Conservation (phyloP, 805 yeast species). For the Lipomyces anomalus region DNA sequence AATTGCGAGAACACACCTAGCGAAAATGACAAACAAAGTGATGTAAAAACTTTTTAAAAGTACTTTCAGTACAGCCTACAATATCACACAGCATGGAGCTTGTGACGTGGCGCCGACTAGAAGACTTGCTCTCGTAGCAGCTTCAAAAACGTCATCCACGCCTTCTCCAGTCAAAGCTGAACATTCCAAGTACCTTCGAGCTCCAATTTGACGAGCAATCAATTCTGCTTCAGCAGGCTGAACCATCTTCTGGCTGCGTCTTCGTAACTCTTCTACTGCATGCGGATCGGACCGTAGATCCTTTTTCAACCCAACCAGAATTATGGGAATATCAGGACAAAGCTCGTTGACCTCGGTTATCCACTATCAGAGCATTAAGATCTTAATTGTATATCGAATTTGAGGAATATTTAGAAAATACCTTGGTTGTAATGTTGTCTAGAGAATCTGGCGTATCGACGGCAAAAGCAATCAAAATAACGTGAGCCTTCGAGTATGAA, state of each 20-base stretch:
- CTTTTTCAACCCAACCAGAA: slow-evolving; percentile 78
- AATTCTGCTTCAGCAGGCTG: slow-evolving; percentile 41
- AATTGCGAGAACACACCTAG: not conserved
- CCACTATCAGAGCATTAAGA: slow-evolving; percentile 43
- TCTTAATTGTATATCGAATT: not conserved
- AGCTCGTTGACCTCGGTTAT: slow-evolving; percentile 72
- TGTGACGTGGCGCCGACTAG: slow-evolving; percentile 47
- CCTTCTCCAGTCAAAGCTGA: slow-evolving; percentile 92
- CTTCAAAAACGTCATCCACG: slow-evolving; percentile 89
- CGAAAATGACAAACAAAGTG: slow-evolving; percentile 1
- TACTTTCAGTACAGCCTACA: slow-evolving; percentile 11
- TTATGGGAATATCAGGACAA: slow-evolving; percentile 73
- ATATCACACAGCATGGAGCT: slow-evolving; percentile 40
- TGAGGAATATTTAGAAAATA: not conserved
- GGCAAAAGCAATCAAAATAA: slow-evolving; percentile 80
- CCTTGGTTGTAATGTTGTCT: slow-evolving; percentile 68
- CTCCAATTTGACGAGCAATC: slow-evolving; percentile 75
- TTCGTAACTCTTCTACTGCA: slow-evolving; percentile 34
- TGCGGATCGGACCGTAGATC: slow-evolving; percentile 55
- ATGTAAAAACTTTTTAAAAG: not conserved
- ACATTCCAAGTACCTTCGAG: slow-evolving; percentile 77
- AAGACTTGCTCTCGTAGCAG: slow-evolving; percentile 79
- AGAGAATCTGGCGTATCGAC: slow-evolving; percentile 79
- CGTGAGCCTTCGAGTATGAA: slow-evolving; percentile 81
- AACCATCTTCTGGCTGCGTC: slow-evolving; percentile 47